Percentiles rank a stretch among this genome's conserved stretches.
Conservation (phyloP, 2,329 filamentous ascomycete genomes). For the Fusarium zealandicum region DNA sequence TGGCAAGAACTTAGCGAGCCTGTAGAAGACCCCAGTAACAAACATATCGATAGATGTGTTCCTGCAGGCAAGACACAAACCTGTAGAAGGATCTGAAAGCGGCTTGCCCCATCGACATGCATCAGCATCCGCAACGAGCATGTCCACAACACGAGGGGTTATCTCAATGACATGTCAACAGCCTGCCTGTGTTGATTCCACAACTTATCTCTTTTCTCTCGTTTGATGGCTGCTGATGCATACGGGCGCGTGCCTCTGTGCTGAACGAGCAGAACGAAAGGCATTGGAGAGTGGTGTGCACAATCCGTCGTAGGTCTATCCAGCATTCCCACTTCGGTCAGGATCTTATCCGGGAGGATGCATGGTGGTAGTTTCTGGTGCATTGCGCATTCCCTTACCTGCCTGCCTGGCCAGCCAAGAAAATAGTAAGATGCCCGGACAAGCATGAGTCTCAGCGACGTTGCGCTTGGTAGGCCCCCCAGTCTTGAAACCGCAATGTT, state of each 20-base stretch:
- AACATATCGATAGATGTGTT: constrained; percentile 11
- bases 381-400: neutral
- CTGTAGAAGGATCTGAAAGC: neutral
- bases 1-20: constrained; percentile 8
- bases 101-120: neutral
- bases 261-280: neutral
- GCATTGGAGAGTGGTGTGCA: neutral
- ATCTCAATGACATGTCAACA: neutral
- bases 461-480: constrained; percentile 8
- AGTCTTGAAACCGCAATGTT: neutral
- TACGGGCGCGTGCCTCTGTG: neutral
- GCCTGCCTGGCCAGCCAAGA: constrained; percentile 10
- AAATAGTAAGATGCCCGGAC: neutral
- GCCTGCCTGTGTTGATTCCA: neutral
- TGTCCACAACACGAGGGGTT: neutral
- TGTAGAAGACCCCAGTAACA: constrained; percentile 24
- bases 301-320: neutral
- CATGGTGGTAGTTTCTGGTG: neutral
- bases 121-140: neutral
- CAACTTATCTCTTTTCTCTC: neutral
- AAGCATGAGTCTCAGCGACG: neutral
- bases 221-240: neutral
- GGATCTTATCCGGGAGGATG: neutral
- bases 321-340: neutral
- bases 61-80: neutral